A percentile compares a stretch with the other conserved stretches of the same genome.
phyloP scores from a whole-genome alignment of 2,329 filamentous ascomycete species.

The Cordyceps tenuipes region DNA sequence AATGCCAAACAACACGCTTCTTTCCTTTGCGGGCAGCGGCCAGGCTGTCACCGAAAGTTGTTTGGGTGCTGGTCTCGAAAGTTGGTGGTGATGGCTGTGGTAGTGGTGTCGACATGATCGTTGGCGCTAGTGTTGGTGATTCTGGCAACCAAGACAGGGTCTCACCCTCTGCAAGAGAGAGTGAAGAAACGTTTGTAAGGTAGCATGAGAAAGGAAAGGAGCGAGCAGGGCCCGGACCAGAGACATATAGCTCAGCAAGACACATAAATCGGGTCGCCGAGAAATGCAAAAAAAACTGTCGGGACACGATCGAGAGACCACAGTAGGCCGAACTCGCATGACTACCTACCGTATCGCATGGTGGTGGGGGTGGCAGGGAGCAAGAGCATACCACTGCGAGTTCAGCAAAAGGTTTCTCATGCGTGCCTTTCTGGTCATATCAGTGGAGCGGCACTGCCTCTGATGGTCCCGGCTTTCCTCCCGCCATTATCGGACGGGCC shows the following conservation, averaged over 20 bases:
- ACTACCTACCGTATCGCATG: neutral
- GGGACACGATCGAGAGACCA: constrained; percentile 1
- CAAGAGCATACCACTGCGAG: neutral
- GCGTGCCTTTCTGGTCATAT: neutral
- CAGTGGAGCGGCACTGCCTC: neutral
- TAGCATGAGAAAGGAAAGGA: neutral
- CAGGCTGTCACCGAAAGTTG: constrained; percentile 20
- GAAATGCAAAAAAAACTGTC: constrained; percentile 1
- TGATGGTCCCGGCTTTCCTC: neutral
- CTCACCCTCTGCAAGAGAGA: constrained; percentile 5
- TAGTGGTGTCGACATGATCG: constrained; percentile 8
- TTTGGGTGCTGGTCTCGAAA: neutral
- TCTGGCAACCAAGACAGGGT: constrained; percentile 6
- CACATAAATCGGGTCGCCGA: constrained; percentile 10
- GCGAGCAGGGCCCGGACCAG: neutral
- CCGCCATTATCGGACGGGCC: neutral
- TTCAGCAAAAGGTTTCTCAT: neutral
- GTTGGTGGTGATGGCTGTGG: neutral
- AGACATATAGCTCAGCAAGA: constrained; percentile 8
- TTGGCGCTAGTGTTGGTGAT: constrained; percentile 10
- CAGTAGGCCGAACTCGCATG: neutral
- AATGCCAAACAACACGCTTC: constrained; percentile 33
- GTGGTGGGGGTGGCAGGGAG: neutral
- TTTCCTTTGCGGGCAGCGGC: constrained; percentile 28
- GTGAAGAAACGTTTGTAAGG: neutral